Percentiles rank a stretch among this genome's conserved stretches.
These are phyloP conservation scores for Fistulifera pelliculosa DNA, from an alignment of 108 stramenopile genomes.

Conservation along the genomic window DNA sequence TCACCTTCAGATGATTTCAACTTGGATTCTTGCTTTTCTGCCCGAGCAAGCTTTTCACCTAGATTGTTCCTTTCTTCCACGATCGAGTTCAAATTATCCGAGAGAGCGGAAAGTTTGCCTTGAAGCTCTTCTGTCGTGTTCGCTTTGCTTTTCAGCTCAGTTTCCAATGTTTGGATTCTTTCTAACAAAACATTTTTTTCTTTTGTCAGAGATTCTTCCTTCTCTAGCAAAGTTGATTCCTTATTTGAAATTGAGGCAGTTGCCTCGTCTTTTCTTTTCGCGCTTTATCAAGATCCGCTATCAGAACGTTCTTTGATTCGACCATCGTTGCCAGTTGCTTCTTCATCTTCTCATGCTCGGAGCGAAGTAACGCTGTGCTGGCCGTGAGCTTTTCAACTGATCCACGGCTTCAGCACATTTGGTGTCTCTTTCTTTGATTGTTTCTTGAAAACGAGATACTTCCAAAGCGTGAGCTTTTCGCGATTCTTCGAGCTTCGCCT, in stretches of 20 bases:
- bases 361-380: constrained; percentile 25
- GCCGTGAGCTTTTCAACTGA: constrained; percentile 30
- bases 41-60: constrained; percentile 43
- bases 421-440: constrained; percentile 26
- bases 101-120: constrained; percentile 54
- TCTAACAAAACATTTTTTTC: constrained; percentile 20
- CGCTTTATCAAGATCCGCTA: constrained; percentile 33
- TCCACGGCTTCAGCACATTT: constrained; percentile 21
- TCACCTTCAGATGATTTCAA: constrained; percentile 53
- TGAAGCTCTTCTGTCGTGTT: constrained; percentile 66
- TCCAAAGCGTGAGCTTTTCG: constrained; percentile 14
- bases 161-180: constrained; percentile 28
- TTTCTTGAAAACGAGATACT: constrained; percentile 10
- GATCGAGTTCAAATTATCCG: constrained; percentile 46
- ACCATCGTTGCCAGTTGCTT: constrained; percentile 33
- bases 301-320: constrained; percentile 24
- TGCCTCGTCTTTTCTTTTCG: constrained; percentile 38
- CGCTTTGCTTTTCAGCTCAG: constrained; percentile 23
- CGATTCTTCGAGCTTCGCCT: constrained; percentile 35
- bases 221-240: constrained; percentile 31
- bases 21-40: constrained; percentile 48
- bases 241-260: constrained; percentile 29
- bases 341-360: constrained; percentile 37
- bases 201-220: constrained; percentile 36
- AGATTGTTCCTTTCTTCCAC: constrained; percentile 60